phyloP scores from a whole-genome alignment of 2,329 filamentous ascomycete species.

The Colletotrichum cuscutae region DNA sequence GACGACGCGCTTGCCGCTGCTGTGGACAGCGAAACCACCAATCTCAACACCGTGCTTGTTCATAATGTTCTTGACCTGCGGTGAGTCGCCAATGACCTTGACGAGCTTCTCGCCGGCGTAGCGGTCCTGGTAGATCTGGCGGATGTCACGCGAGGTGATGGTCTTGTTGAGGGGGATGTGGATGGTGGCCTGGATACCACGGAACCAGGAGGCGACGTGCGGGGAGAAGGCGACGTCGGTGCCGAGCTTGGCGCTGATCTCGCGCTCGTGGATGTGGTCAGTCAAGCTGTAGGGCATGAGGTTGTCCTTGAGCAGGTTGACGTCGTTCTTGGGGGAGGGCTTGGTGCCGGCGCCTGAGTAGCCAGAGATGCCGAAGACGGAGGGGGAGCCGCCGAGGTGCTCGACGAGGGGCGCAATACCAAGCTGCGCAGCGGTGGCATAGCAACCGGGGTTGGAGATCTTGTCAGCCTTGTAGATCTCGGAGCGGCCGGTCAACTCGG shows the following conservation, averaged over 20 bases:
- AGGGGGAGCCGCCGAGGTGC: conserved; percentile 80
- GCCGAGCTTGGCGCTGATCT: conserved; percentile 84
- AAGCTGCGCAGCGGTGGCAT: conserved; percentile 91
- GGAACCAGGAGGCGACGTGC: conserved; percentile 97
- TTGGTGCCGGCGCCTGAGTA: conserved; percentile 97
- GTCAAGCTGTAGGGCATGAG: conserved; percentile 91
- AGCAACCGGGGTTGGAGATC: conserved; percentile 95
- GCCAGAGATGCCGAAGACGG: conserved; percentile 89
- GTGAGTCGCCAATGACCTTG: conserved; percentile 89
- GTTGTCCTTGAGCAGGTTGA: conserved; percentile 84
- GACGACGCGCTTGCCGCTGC: conserved; percentile 89
- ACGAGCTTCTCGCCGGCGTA: conserved; percentile 97
- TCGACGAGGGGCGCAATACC: conserved; percentile 85
- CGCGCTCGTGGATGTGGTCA: conserved; percentile 93
- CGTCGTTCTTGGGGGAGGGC: conserved; percentile 92
- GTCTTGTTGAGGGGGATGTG: conserved; percentile 86
- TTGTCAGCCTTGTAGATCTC: conserved; percentile 81
- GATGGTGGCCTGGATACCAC: conserved; percentile 93
- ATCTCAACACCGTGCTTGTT: conserved; percentile 92
- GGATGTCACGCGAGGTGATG: conserved; percentile 91
- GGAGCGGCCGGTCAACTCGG: conserved; percentile 82
- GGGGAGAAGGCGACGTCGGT: conserved; percentile 85
- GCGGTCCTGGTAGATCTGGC: conserved; percentile 94
- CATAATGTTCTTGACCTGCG: conserved; percentile 83
- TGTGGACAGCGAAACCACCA: conserved; percentile 94